These are phyloP conservation scores for Eleusine coracana DNA, from an alignment of 176 grass and related monocot genomes.

Conservation along the genomic window DNA sequence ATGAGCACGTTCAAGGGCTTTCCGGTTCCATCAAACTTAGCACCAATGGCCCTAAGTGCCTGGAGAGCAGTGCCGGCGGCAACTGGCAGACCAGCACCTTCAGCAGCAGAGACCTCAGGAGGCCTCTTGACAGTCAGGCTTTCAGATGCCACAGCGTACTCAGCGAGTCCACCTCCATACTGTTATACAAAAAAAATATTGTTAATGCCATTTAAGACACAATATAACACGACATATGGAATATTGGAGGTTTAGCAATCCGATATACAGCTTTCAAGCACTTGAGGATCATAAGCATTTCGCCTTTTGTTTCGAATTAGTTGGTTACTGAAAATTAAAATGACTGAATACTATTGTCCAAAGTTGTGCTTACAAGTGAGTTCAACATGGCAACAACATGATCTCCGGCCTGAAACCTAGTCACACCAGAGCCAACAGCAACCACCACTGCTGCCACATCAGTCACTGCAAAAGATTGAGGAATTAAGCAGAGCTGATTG, in stretches of 20 bases:
- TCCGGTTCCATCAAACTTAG: slow-evolving; percentile 41
- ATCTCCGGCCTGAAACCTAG: slow-evolving; percentile 50
- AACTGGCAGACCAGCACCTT: slow-evolving; percentile 47
- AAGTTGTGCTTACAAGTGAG: slow-evolving; percentile 39
- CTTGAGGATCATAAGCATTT: neutral
- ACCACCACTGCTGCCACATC: slow-evolving; percentile 65
- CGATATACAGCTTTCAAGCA: neutral
- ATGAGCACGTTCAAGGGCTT: slow-evolving; percentile 34
- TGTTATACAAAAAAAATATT: slow-evolving; percentile 7
- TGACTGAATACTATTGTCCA: neutral
- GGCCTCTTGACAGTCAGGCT: slow-evolving; percentile 25
- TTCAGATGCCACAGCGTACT: slow-evolving; percentile 40
- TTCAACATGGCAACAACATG: slow-evolving; percentile 50
- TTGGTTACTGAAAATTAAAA: neutral
- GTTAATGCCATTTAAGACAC: neutral
- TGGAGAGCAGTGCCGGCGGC: slow-evolving; percentile 44
- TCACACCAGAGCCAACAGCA: slow-evolving; percentile 44
- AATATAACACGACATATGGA: neutral
- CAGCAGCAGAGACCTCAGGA: slow-evolving; percentile 21
- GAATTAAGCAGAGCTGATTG: neutral
- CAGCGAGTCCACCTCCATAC: slow-evolving; percentile 62
- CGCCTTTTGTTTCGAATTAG: neutral
- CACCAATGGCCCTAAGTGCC: slow-evolving; percentile 35
- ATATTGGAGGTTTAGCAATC: neutral
- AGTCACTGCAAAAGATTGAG: slow-evolving; percentile 29